Evolutionary conservation across 192 early-diverging fungal genomes (phyloP).

Genomic region (Chytriomyces confervae): DNA sequence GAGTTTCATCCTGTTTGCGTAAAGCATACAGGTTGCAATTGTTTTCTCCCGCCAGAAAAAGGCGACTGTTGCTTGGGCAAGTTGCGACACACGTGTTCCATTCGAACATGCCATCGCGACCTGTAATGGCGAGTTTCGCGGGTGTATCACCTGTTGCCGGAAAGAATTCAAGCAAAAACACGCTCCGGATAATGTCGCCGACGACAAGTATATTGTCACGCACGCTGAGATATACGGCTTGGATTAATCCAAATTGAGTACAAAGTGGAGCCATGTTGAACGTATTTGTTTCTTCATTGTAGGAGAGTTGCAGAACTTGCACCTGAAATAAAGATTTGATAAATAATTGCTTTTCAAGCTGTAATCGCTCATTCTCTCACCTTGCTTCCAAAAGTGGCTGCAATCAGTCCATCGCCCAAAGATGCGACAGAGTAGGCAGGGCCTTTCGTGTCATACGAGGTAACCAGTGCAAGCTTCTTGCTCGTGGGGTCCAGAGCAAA

Average conservation of each 20-base stretch:
- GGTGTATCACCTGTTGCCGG: not conserved
- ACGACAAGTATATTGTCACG: conserved; percentile 69
- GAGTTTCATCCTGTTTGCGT: conserved; percentile 55
- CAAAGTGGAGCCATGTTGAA: conserved; percentile 7
- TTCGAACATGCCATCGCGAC: conserved; percentile 63
- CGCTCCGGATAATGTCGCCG: conserved; percentile 85
- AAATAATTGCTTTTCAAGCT: not conserved
- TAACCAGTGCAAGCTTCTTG: conserved; percentile 60
- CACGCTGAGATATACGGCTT: conserved; percentile 62
- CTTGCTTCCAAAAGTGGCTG: not conserved
- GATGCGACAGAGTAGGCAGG: conserved; percentile 72
- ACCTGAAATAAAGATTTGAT: not conserved
- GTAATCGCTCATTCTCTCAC: not conserved
- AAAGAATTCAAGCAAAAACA: conserved; percentile 63
- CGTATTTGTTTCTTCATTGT: not conserved
- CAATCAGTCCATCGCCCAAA: conserved; percentile 73
- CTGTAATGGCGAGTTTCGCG: conserved; percentile 58
- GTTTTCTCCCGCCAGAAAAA: conserved; percentile 67
- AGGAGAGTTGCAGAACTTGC: conserved; percentile 16
- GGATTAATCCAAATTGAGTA: conserved; percentile 60
- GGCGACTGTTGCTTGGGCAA: conserved; percentile 56
- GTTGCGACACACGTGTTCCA: conserved; percentile 70
- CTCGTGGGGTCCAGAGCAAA: conserved; percentile 51
- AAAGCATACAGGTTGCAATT: conserved; percentile 66
- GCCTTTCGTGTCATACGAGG: conserved; percentile 59